Evolutionary conservation across 2,329 filamentous ascomycete genomes (phyloP).

Genomic region (Colletotrichum tofieldiae): DNA sequence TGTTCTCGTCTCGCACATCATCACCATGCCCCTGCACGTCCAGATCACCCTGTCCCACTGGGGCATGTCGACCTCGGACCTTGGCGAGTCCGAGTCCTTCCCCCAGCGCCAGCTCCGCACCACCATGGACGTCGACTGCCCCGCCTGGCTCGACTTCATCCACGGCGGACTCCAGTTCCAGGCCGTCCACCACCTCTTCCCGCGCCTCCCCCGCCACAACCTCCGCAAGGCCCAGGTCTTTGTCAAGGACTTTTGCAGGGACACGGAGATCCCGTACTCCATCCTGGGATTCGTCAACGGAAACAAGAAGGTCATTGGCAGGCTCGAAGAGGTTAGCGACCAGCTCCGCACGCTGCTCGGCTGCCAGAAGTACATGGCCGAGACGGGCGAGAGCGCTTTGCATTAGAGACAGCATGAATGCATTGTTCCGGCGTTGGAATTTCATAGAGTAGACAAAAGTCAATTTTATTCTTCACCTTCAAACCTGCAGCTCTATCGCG

Average conservation of each 20-base stretch:
- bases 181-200: constrained; percentile 79
- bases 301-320: constrained; percentile 67
- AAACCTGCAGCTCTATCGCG: neutral
- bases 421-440: constrained; percentile 30
- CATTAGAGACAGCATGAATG: constrained; percentile 46
- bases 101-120: constrained; percentile 79
- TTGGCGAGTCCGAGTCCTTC: constrained; percentile 77
- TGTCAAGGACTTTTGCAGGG: constrained; percentile 75
- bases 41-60: constrained; percentile 83
- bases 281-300: constrained; percentile 75
- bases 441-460: constrained; percentile 40
- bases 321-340: constrained; percentile 71
- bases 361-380: constrained; percentile 68
- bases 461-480: neutral
- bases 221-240: constrained; percentile 72
- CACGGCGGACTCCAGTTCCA: constrained; percentile 83
- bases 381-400: constrained; percentile 62
- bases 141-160: constrained; percentile 79
- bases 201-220: constrained; percentile 79
- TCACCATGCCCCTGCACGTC: constrained; percentile 79
- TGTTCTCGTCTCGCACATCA: constrained; percentile 74
- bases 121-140: constrained; percentile 83
- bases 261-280: constrained; percentile 75
- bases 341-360: constrained; percentile 73
- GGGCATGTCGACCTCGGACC: constrained; percentile 78